Evolutionary conservation across 2,329 filamentous ascomycete genomes (phyloP).

Genomic region (Beauveria asiatica): DNA sequence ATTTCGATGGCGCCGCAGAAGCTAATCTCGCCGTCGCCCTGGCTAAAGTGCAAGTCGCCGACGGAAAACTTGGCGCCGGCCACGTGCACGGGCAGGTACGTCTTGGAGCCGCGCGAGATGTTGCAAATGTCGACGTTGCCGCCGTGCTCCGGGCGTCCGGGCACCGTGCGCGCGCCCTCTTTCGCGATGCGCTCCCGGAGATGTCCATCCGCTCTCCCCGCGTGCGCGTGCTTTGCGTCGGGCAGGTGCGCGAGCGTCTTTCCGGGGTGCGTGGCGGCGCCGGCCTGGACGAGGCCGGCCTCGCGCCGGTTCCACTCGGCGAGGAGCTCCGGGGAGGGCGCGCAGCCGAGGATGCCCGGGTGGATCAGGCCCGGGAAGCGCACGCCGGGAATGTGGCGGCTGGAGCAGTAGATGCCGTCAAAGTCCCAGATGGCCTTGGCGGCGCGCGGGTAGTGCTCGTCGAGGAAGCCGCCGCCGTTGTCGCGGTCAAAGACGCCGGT

Average conservation of each 20-base stretch:
- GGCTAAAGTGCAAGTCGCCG: conserved; percentile 78
- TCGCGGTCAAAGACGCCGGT: conserved; percentile 71
- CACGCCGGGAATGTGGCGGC: conserved; percentile 78
- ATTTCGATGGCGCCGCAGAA: conserved; percentile 92
- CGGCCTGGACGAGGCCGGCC: conserved; percentile 62
- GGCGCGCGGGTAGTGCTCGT: conserved; percentile 77
- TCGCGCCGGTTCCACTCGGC: conserved; percentile 79
- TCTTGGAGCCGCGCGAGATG: conserved; percentile 66
- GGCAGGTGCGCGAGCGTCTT: conserved; percentile 71
- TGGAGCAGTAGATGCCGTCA: conserved; percentile 61
- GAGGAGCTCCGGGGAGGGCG: conserved; percentile 70
- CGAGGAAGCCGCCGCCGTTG: conserved; percentile 83
- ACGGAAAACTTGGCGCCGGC: conserved; percentile 82
- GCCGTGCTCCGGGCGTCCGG: conserved; percentile 76
- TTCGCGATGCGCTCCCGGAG: conserved; percentile 59
- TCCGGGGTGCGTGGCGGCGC: conserved; percentile 43
- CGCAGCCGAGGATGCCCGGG: conserved; percentile 84
- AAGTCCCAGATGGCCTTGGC: conserved; percentile 54
- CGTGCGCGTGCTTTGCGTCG: conserved; percentile 61
- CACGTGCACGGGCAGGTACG: conserved; percentile 83
- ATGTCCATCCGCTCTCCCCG: conserved; percentile 51
- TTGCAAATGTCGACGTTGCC: conserved; percentile 94
- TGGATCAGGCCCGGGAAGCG: conserved; percentile 86
- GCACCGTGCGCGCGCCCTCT: conserved; percentile 80
- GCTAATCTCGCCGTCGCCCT: conserved; percentile 85